Evolutionary conservation across 1,284 basidiomycete species (phyloP), one percentile per base, ranked within the genome.

Genomic region (Schizophyllum amplum): DNA sequence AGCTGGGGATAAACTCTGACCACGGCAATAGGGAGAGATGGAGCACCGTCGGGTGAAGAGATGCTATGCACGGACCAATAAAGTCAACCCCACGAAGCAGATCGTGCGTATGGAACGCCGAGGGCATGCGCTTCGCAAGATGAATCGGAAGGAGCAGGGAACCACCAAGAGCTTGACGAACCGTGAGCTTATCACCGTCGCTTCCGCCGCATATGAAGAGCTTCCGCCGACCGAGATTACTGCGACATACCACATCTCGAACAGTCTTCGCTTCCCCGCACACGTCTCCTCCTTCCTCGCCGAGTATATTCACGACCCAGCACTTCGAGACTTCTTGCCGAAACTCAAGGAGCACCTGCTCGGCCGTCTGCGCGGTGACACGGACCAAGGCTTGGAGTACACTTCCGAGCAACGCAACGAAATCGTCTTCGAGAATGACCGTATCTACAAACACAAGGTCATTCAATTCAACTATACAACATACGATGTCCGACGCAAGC

Each of bases 121-220:
- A 4, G 56, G 55, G 24, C 17, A 47, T 4, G 6, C 42, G n/a
- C 13, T 55, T 54, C 24, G 52, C 47, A 7, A 23, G 25, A 22
- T 62, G 56, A 15, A 61, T 57, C 22, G n/a, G 47, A 1, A 58
- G 23, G 52, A 60, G 3, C 7, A 55, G 7, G 60, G 60, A 13
- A 13, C 13, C 13, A 13, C 27, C 47, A 55, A 64, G 24, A 65
- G 65, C 1, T 62, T 72, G 1, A 72, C 67, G 55, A 72, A 73
- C 56, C 65, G 60, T 4, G 53, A 65, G 20, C 63, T 66, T 7
- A 33, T 33, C 6, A 33, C 27, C 6, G 27, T 33, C 6, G 27
- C 27, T 33, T 5, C 27, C 6, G 27, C 6, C 6, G 27, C 27
- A 6, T 58, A 64, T 46, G 60, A 62, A 6, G 47, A 61, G 2